phyloP scores from a whole-genome alignment of 139 green algal genomes.

The Asterochloris erici region DNA sequence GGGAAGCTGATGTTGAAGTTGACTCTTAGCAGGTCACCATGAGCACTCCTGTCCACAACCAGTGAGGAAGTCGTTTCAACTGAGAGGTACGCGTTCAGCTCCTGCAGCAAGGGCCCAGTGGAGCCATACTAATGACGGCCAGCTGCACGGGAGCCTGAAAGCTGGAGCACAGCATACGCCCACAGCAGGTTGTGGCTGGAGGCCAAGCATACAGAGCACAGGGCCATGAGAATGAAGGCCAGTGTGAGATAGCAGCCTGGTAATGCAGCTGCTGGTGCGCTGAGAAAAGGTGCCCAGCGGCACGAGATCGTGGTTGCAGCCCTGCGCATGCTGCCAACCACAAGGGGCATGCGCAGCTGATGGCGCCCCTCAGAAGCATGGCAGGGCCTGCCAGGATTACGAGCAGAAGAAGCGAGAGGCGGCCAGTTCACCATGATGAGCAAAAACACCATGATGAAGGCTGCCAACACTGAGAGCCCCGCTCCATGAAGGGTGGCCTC shows the following conservation, averaged over 20 bases:
- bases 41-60: constrained; percentile 84
- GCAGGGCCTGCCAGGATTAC: no score
- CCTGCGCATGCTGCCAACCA: no score
- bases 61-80: constrained; percentile 65
- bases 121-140: not conserved
- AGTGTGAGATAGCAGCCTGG: no score
- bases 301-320: no score
- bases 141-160: not conserved
- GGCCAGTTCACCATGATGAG: constrained; percentile 28
- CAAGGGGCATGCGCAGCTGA: no score
- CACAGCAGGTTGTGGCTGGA: not conserved
- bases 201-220: not conserved
- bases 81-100: constrained; percentile 75
- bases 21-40: constrained; percentile 89
- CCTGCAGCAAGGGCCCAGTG: constrained; percentile 51
- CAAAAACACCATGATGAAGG: constrained; percentile 79
- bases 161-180: not conserved
- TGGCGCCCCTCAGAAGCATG: no score
- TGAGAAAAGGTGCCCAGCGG: no score
- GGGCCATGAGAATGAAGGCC: not conserved
- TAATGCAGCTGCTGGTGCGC: no score
- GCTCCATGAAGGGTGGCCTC: constrained; percentile 89
- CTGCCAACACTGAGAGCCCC: constrained; percentile 80
- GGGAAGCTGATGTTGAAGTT: constrained; percentile 97
- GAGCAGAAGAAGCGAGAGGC: no score